Evolutionary conservation across 345 rosid species (phyloP), one percentile per base, ranked within the genome.

Genomic region (Corymbia maculata): DNA sequence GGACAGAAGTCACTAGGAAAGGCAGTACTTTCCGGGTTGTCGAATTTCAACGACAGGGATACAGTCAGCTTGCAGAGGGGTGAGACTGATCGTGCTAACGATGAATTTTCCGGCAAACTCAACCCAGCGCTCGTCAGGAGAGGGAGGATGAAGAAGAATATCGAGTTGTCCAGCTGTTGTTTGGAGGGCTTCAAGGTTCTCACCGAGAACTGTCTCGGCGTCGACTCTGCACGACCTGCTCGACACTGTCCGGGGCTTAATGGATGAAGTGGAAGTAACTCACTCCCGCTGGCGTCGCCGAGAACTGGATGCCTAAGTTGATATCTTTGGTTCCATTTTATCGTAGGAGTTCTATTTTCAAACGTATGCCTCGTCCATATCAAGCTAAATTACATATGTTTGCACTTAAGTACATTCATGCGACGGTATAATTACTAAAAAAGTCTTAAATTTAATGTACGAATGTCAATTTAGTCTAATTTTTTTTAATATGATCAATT

Each of bases 241-340:
- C 49, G 86, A 7, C 28, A 85, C 28, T 1, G 82, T 90, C 68
- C 9, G 49, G 26, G 82, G 28, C 42, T 70, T 93, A 51, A 51
- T 91, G 66, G 51, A 50, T 59, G 90, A 82, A 19, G 82, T 28
- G 4, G 75, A 91, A 3, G 86, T 93, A 88, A 89, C 92, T 11
- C 91, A 89, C 92, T 11, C 91, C 94, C 28, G 88, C 92, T 8
- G 92, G 91, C 89, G 92, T 91, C 64, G 90, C 94, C 7, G 92
- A 93, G 90, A 80, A 92, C 53, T 85, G 91, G 87, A 90, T 92
- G 89, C 94, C 87, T 59, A 59, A 59, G 68, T 26, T 59, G 5
- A 59, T 26, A 11, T 26, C 30, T 59, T 59, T 59, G 26, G 68
- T 28, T n/a, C 68, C 68, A 59, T 59, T 59, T 59, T 12, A 59